Base-by-base conservation (phyloP, 108 stramenopile species). In the Nitzschia sp. region DNA sequence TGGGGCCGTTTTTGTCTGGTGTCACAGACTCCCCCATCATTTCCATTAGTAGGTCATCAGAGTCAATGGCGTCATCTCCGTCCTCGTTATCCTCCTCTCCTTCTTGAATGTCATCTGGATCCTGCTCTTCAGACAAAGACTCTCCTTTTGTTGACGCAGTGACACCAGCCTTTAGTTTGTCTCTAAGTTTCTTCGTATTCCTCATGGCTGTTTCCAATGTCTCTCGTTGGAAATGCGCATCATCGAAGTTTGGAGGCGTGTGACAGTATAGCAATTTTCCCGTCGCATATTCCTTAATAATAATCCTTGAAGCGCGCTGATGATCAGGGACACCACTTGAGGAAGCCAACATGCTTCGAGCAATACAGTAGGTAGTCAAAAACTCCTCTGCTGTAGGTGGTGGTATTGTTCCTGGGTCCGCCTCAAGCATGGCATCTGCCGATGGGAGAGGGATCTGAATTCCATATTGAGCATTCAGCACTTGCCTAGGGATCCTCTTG, bases 281-380 rank as follows among this genome's bases (percentile, higher is more conserved):
- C 55, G 86, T 82, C 21, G 90, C 94, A 76, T 95, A 98, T 70
- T 98, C 99, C 77, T 94, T 94, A 50, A 99, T 81, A 14, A 99
- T 71, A 37, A 95, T 79, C 26, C 97, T 80, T 21, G 96, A 89
- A 8, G 95, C 99, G 41, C 95, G 80, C 43, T 92, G 84, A 60
- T 94, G 86, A 74, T 99, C 97, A 10, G 90, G 89, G 20, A 95
- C 91, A 26, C 95, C 96, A 67, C 93, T 89, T 6, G 94, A 83
- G 15, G 93, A 77, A 37, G 97, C 92, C 59, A 96, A 71, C 72
- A 95, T 85, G 53, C 94, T 89, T 51, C 97, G 76, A 20, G 94
- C 95, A 51, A 86, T 75, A 73, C 98, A 99, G 57, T 94, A 95
- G 3, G 93, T 91, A 11, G 78, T 80, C 51, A 98, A 67, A 62